Percentiles rank a stretch among this genome's conserved stretches.
phyloP scores from a whole-genome alignment of 225 moss, liverwort and hornwort species.

The Antitrichia curtipendula region DNA sequence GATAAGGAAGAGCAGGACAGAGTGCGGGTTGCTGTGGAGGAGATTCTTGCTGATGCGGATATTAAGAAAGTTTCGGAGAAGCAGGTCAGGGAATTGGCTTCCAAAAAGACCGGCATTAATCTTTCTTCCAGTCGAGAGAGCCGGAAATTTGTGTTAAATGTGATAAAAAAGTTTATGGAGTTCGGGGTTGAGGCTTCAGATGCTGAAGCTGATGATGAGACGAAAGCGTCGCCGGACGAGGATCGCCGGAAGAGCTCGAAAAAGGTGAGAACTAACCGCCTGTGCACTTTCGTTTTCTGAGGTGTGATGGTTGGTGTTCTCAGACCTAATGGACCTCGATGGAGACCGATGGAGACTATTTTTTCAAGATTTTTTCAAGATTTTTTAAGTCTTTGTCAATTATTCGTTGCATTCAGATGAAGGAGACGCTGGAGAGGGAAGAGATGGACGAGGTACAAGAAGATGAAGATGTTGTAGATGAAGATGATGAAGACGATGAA shows the following conservation, averaged over 20 bases:
- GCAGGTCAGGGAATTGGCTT: constrained; percentile 49
- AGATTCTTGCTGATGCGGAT: constrained; percentile 43
- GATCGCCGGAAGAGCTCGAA: background rate
- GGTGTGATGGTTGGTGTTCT: background rate
- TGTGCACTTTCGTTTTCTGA: background rate
- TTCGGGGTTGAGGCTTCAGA: background rate
- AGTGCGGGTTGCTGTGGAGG: constrained; percentile 18
- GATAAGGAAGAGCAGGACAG: constrained; percentile 20
- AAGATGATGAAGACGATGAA: constrained; percentile 26
- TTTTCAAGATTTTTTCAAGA: background rate
- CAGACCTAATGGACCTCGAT: background rate
- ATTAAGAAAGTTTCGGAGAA: constrained; percentile 45
- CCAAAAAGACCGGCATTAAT: constrained; percentile 41
- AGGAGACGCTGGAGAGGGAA: background rate
- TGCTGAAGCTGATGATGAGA: constrained; percentile 4
- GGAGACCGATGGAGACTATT: background rate
- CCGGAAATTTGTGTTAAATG: constrained; percentile 37
- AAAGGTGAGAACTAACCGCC: background rate
- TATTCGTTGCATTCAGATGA: background rate
- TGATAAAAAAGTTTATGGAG: constrained; percentile 29
- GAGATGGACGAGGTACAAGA: background rate
- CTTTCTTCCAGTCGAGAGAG: constrained; percentile 21
- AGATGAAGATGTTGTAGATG: background rate
- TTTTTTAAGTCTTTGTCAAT: background rate
- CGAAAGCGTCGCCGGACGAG: background rate